A percentile compares a stretch with the other conserved stretches of the same genome.
Conservation (phyloP, 2,329 filamentous ascomycete species). For the Colletotrichum lupini region DNA sequence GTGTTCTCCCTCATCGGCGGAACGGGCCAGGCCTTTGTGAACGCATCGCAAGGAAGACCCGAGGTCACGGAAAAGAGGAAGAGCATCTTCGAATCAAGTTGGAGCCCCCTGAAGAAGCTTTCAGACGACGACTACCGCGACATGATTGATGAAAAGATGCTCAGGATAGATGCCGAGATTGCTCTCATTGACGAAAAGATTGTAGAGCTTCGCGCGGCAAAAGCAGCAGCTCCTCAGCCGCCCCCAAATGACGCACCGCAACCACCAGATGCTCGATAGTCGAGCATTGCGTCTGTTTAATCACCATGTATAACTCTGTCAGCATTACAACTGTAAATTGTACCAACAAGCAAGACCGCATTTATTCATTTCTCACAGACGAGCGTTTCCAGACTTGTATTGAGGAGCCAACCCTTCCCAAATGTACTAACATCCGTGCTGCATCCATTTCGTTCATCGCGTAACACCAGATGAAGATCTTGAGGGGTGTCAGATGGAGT, state of each 20-base stretch:
- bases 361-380: neutral
- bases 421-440: neutral
- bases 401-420: no score
- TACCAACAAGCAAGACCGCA: constrained; percentile 1
- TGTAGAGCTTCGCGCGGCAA: constrained; percentile 47
- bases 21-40: constrained; percentile 51
- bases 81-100: constrained; percentile 68
- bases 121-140: constrained; percentile 78
- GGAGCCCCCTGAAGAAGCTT: constrained; percentile 77
- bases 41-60: constrained; percentile 40
- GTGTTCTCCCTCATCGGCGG: constrained; percentile 58
- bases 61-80: constrained; percentile 47
- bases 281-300: no score
- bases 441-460: neutral
- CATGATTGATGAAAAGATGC: constrained; percentile 76
- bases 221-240: neutral
- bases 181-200: constrained; percentile 83
- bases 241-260: neutral
- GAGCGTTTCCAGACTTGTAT: neutral
- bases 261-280: neutral
- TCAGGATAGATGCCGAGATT: constrained; percentile 80
- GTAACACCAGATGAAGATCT: neutral
- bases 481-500: neutral
- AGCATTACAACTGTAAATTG: neutral
- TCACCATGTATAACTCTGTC: neutral